Percentiles rank a stretch among this genome's conserved stretches.
Evolutionary conservation across 139 green algal genomes (phyloP).

Genomic region (Auxenochlorella pyrenoidosa): DNA sequence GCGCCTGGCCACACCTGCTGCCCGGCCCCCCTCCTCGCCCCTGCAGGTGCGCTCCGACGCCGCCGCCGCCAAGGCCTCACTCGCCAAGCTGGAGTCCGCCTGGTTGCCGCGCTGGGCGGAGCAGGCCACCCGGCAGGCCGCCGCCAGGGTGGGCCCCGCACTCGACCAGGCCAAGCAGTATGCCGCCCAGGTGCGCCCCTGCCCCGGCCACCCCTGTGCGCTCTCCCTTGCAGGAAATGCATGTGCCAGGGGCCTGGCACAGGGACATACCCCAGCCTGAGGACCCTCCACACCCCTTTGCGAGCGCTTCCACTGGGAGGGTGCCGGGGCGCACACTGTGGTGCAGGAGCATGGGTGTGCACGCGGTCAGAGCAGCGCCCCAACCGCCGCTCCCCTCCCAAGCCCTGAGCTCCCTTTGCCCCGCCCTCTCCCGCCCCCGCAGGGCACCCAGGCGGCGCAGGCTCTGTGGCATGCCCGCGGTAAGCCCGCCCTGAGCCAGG

Average conservation of each 20-base stretch:
- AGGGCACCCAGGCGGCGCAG: background rate
- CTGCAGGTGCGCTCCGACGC: background rate
- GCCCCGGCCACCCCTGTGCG: too few species aligned
- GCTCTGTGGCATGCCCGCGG: background rate
- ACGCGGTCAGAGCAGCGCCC: too few species aligned
- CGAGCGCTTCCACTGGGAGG: too few species aligned
- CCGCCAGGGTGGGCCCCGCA: background rate
- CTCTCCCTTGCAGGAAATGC: background rate
- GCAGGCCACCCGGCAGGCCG: background rate
- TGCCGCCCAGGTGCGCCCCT: background rate
- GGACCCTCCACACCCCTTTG: too few species aligned
- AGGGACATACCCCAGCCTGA: too few species aligned
- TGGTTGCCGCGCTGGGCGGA: slow-evolving; percentile 30
- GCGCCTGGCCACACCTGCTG: too few species aligned
- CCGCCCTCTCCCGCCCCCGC: background rate
- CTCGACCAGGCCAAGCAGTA: background rate
- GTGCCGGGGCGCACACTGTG: too few species aligned
- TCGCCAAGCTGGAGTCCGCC: background rate
- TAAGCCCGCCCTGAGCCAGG: background rate
- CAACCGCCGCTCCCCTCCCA: too few species aligned
- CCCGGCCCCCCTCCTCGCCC: background rate
- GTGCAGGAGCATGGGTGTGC: too few species aligned
- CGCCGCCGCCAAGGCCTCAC: background rate
- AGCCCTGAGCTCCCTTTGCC: background rate
- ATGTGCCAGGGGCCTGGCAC: too few species aligned